A percentile compares a stretch with the other conserved stretches of the same genome.
Conservation (phyloP, 2,329 filamentous ascomycete species). For the Pestalotiopsis fici region DNA sequence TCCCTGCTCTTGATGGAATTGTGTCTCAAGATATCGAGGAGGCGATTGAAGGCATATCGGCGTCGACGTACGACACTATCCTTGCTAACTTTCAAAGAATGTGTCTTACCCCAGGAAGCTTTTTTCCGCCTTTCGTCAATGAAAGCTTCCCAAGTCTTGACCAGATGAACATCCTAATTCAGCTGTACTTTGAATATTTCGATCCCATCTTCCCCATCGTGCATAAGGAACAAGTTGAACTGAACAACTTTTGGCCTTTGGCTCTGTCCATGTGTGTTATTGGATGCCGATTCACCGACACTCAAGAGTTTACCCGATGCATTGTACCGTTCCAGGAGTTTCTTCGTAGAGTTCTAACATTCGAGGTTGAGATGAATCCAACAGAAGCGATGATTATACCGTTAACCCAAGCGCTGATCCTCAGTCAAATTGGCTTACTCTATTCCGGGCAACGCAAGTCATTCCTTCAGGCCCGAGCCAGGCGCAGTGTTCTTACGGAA, state of each 20-base stretch:
- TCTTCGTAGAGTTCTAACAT: neutral
- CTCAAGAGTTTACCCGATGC: neutral
- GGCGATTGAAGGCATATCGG: neutral
- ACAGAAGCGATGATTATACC: neutral
- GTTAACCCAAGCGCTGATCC: neutral
- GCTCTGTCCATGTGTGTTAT: neutral
- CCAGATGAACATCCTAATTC: neutral
- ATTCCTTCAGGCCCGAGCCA: neutral
- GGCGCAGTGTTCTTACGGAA: neutral
- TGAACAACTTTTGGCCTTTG: neutral
- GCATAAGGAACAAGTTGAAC: neutral
- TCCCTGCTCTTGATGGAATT: neutral
- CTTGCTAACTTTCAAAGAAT: neutral
- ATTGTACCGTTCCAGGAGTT: neutral
- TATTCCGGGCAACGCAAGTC: neutral
- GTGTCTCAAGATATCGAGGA: neutral
- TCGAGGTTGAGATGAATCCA: neutral
- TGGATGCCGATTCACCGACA: neutral
- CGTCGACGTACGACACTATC: neutral
- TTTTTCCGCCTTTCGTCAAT: neutral
- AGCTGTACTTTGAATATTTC: conserved; percentile 2
- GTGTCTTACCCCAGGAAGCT: neutral
- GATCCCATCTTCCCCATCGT: neutral
- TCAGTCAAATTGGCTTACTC: neutral
- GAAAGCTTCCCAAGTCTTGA: neutral